phyloP scores from a whole-genome alignment of 2,329 filamentous ascomycete species.

The Aspergillus pseudoterreus region DNA sequence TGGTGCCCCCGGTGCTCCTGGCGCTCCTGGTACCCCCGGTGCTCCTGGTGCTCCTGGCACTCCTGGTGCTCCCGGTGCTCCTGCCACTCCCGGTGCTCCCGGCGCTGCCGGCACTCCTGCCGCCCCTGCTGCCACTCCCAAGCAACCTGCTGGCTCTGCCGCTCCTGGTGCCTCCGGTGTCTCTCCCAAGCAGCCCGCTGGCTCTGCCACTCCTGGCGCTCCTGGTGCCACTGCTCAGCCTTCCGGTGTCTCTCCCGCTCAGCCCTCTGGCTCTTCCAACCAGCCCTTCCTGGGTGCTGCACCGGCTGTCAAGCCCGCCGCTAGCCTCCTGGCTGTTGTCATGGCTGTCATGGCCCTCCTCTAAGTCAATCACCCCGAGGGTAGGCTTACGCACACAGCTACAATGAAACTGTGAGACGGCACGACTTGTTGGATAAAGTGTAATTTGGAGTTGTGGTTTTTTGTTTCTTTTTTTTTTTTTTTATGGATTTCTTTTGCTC shows the following conservation, averaged over 20 bases:
- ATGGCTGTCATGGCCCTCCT: constrained; percentile 37
- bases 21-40: constrained; percentile 4
- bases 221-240: constrained; percentile 1
- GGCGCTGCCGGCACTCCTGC: no score
- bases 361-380: constrained; percentile 20
- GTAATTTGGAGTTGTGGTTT: constrained; percentile 2
- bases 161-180: constrained; percentile 2
- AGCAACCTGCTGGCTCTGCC: not conserved
- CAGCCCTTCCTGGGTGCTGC: constrained; percentile 33
- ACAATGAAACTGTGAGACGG: not conserved
- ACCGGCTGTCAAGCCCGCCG: constrained; percentile 31
- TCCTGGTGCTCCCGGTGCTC: constrained; percentile 2
- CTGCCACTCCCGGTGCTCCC: not conserved
- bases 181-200: constrained; percentile 2
- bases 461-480: constrained; percentile 1
- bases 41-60: constrained; percentile 4
- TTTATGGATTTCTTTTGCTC: constrained; percentile 1
- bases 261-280: constrained; percentile 7
- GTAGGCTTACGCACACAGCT: not conserved
- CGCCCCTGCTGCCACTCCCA: no score
- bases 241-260: constrained; percentile 9
- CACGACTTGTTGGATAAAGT: not conserved
- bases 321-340: constrained; percentile 34
- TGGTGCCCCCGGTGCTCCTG: constrained; percentile 8
- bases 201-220: constrained; percentile 1